phyloP scores from a whole-genome alignment of 1,284 basidiomycete species.

The Mrakiaceae sp. region DNA sequence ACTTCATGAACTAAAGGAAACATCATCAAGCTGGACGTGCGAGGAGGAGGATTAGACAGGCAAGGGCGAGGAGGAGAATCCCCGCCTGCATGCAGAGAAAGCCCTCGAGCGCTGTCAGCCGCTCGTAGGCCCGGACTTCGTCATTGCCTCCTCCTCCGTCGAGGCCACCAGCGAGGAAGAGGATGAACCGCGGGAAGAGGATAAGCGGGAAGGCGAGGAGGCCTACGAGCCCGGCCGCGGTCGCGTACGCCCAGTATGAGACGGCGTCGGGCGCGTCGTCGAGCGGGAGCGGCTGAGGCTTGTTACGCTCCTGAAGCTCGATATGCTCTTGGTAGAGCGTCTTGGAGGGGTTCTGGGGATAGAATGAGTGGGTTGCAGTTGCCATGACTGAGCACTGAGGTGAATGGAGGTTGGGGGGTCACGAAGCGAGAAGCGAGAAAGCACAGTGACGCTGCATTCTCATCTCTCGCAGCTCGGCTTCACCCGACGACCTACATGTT shows the following conservation, averaged over 20 bases:
- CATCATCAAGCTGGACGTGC: not conserved
- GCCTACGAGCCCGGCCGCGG: not conserved
- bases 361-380: no score
- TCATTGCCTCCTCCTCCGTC: not conserved
- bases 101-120: slow-evolving; percentile 5
- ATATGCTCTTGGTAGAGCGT: slow-evolving; percentile 4
- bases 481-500: no score
- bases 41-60: slow-evolving; percentile 1
- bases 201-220: not conserved
- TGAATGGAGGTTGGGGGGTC: no score
- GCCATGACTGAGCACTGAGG: no score
- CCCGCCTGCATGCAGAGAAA: slow-evolving; percentile 8
- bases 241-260: slow-evolving; percentile 7
- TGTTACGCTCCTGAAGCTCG: not conserved
- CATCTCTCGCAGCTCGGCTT: no score
- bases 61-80: not conserved
- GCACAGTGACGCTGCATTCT: no score
- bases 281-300: not conserved
- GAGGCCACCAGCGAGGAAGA: slow-evolving; percentile 9
- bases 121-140: not conserved
- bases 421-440: no score
- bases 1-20: not conserved
- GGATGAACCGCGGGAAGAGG: slow-evolving; percentile 8
- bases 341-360: not conserved
- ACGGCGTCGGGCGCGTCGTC: not conserved